Evolutionary conservation across 1,139 yeast genomes (phyloP).

Genomic region (Blastobotrys elegans): DNA sequence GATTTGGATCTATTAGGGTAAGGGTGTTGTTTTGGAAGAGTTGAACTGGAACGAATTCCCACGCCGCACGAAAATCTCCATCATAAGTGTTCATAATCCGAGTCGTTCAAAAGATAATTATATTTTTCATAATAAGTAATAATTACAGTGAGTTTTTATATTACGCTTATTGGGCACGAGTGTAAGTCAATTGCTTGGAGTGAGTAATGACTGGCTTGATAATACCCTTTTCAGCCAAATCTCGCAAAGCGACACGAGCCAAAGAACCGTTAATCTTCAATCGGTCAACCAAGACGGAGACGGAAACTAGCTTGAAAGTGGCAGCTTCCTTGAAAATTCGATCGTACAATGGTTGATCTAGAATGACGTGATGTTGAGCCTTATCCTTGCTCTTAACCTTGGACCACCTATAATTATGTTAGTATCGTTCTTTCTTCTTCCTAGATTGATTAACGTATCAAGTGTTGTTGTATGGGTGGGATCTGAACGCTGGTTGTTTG

Average conservation of each 20-base stretch:
- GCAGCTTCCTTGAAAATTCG: conserved; percentile 99
- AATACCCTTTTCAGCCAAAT: conserved; percentile 92
- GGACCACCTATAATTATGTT: conserved; percentile 56
- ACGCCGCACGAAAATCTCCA: too few species aligned
- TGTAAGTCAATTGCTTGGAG: conserved; percentile 96
- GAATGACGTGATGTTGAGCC: conserved; percentile 97
- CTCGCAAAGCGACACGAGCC: conserved; percentile 97
- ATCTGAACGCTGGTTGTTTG: not conserved
- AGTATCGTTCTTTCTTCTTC: not conserved
- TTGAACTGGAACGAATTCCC: too few species aligned
- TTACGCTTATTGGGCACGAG: conserved; percentile 22
- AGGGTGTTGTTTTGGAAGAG: too few species aligned
- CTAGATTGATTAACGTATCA: not conserved
- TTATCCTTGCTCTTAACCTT: conserved; percentile 99
- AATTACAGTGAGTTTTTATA: not conserved
- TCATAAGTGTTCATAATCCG: too few species aligned
- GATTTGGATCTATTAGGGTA: too few species aligned
- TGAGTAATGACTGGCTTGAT: conserved; percentile 93
- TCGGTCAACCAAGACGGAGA: conserved; percentile 98
- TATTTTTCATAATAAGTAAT: not conserved
- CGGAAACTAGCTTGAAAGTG: conserved; percentile 97
- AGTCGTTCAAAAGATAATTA: not conserved
- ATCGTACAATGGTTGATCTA: conserved; percentile 99
- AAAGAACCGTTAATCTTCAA: conserved; percentile 98
- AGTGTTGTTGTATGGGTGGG: not conserved